phyloP scores from a whole-genome alignment of 257 asterid species.

The Rauvolfia tetraphylla region DNA sequence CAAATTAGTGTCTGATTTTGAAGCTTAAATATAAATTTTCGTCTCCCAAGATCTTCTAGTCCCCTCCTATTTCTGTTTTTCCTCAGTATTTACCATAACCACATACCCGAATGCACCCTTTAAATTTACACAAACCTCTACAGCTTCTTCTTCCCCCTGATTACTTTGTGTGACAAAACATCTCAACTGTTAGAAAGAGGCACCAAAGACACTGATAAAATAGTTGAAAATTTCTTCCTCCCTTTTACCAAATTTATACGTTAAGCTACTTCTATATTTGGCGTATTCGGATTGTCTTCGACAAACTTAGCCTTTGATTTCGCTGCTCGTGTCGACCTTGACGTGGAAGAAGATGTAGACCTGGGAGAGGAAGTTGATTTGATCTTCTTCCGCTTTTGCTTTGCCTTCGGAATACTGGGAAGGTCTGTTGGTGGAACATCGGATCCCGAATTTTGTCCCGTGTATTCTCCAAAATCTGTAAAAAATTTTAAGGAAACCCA shows the following conservation, averaged over 20 bases:
- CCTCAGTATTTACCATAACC: constrained; percentile 18
- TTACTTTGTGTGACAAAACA: not conserved
- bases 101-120: not conserved
- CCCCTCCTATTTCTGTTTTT: constrained; percentile 18
- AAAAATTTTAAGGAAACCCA: not conserved
- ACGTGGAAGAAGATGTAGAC: constrained; percentile 43
- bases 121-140: constrained; percentile 10
- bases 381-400: constrained; percentile 59
- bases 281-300: constrained; percentile 42
- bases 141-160: constrained; percentile 1
- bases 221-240: not conserved
- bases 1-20: constrained; percentile 8
- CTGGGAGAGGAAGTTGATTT: constrained; percentile 52
- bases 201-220: not conserved
- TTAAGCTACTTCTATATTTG: constrained; percentile 63
- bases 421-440: constrained; percentile 36
- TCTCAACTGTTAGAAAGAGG: constrained; percentile 12
- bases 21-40: constrained; percentile 5
- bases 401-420: constrained; percentile 38
- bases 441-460: constrained; percentile 35
- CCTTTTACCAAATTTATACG: not conserved
- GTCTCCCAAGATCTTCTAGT: constrained; percentile 2
- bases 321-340: constrained; percentile 46
- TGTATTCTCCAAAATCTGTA: constrained; percentile 49
- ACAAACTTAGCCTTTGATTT: constrained; percentile 50